Evolutionary conservation across 495 filamentous ascomycete genomes (phyloP).

Genomic region (Pyrenula massariospora): DNA sequence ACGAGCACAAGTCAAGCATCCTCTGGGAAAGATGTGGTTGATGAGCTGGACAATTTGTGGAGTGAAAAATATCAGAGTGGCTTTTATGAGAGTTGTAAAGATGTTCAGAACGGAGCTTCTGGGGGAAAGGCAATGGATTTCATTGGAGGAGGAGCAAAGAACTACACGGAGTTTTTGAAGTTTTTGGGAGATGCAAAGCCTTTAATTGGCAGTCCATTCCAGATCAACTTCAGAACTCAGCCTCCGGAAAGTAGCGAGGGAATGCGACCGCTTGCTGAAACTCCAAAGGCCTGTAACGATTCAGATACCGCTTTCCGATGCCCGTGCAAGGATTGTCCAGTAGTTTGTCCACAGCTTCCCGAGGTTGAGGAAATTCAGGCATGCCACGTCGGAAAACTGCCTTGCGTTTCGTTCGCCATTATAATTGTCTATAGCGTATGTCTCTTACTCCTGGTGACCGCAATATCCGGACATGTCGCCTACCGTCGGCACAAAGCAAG

Average conservation of each 20-base stretch:
- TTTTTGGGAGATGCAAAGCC: conserved; percentile 87
- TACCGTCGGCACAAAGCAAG: conserved; percentile 59
- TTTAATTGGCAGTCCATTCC: conserved; percentile 81
- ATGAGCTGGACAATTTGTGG: conserved; percentile 83
- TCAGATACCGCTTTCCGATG: conserved; percentile 76
- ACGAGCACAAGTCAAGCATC: conserved; percentile 57
- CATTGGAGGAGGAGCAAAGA: conserved; percentile 89
- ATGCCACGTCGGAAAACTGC: conserved; percentile 76
- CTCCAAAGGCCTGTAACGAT: conserved; percentile 76
- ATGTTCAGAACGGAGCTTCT: conserved; percentile 92
- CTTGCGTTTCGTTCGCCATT: conserved; percentile 84
- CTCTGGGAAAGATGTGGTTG: conserved; percentile 61
- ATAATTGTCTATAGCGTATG: conserved; percentile 75
- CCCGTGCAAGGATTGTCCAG: conserved; percentile 84
- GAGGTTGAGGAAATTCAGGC: conserved; percentile 50
- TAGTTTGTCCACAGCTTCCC: conserved; percentile 69
- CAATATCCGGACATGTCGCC: conserved; percentile 59
- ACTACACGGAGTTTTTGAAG: conserved; percentile 71
- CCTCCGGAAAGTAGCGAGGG: conserved; percentile 40
- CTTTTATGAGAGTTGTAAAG: conserved; percentile 95
- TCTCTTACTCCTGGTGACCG: conserved; percentile 50
- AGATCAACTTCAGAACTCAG: conserved; percentile 74
- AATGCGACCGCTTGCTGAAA: conserved; percentile 56
- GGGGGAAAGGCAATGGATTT: conserved; percentile 87
- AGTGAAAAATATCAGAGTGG: conserved; percentile 75